These are phyloP conservation scores for Euphrasia confusa DNA, from an alignment of 257 asterid genomes.

Conservation along the genomic window DNA sequence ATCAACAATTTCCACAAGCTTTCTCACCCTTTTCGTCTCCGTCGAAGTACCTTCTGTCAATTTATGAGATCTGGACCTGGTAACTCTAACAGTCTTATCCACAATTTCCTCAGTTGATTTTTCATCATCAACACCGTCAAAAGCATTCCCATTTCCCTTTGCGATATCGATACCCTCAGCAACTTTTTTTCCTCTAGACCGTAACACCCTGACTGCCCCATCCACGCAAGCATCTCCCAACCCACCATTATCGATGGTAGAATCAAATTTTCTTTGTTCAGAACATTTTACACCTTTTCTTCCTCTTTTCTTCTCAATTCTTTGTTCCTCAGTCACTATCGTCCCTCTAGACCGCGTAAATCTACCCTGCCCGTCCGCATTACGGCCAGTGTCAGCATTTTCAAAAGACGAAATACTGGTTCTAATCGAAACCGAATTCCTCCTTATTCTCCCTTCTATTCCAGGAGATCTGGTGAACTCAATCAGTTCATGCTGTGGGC, in stretches of 20 bases:
- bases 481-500: slow-evolving; percentile 48
- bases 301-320: slow-evolving; percentile 25
- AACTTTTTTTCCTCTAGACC: slow-evolving; percentile 19
- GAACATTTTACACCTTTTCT: slow-evolving; percentile 16
- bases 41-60: slow-evolving; percentile 23
- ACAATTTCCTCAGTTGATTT: slow-evolving; percentile 24
- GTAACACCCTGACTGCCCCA: slow-evolving; percentile 11
- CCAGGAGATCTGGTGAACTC: slow-evolving; percentile 37
- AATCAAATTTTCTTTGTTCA: background rate
- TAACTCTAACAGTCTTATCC: slow-evolving; percentile 26
- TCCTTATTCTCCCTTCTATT: slow-evolving; percentile 26
- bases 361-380: slow-evolving; percentile 24
- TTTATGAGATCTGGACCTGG: slow-evolving; percentile 34
- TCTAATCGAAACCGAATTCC: slow-evolving; percentile 21
- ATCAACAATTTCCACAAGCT: slow-evolving; percentile 10
- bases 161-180: slow-evolving; percentile 18
- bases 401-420: slow-evolving; percentile 23
- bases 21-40: slow-evolving; percentile 30
- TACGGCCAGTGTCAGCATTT: slow-evolving; percentile 27
- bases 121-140: slow-evolving; percentile 3
- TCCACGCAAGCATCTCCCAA: slow-evolving; percentile 18
- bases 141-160: slow-evolving; percentile 12
- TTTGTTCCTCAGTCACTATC: slow-evolving; percentile 17
- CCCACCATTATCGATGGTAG: slow-evolving; percentile 21
- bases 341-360: slow-evolving; percentile 24